Conservation (phyloP, 495 filamentous ascomycete species). For the Aspergillus cristatus region DNA sequence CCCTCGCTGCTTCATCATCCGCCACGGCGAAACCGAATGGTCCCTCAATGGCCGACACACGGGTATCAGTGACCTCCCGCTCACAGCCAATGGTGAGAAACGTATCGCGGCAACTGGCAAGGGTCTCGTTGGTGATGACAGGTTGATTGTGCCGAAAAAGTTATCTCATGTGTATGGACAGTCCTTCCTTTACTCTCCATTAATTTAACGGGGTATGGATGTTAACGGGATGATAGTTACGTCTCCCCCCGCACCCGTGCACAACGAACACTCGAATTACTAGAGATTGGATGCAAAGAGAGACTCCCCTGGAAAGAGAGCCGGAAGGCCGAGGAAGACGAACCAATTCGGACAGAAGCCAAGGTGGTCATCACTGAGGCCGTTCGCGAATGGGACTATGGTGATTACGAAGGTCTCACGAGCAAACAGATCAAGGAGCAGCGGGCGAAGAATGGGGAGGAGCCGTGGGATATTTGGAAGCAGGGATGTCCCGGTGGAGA, state of each 20-base stretch:
- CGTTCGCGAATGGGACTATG: conserved; percentile 93
- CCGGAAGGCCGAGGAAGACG: conserved; percentile 24
- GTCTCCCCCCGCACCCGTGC: conserved; percentile 84
- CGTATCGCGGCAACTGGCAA: conserved; percentile 72
- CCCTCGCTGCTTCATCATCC: conserved; percentile 87
- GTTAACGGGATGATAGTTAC: conserved; percentile 42
- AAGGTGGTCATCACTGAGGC: conserved; percentile 62
- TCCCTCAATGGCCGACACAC: conserved; percentile 90
- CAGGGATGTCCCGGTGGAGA: conserved; percentile 69
- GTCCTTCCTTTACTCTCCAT: neutral
- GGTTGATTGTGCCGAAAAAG: conserved; percentile 76
- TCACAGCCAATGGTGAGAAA: conserved; percentile 82
- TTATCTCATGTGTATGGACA: conserved; percentile 65
- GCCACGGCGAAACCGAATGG: conserved; percentile 97
- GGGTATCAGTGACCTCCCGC: conserved; percentile 71
- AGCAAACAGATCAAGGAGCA: conserved; percentile 56
- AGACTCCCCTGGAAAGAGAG: conserved; percentile 44
- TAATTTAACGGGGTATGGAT: no score
- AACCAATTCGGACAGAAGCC: conserved; percentile 41
- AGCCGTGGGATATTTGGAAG: conserved; percentile 72
- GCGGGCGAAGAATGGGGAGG: conserved; percentile 30
- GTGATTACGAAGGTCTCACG: conserved; percentile 87
- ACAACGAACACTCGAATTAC: conserved; percentile 77
- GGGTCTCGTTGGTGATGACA: conserved; percentile 73
- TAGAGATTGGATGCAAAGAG: conserved; percentile 50